phyloP scores from a whole-genome alignment of 345 rosid genomes.

The Psidium guajava region DNA sequence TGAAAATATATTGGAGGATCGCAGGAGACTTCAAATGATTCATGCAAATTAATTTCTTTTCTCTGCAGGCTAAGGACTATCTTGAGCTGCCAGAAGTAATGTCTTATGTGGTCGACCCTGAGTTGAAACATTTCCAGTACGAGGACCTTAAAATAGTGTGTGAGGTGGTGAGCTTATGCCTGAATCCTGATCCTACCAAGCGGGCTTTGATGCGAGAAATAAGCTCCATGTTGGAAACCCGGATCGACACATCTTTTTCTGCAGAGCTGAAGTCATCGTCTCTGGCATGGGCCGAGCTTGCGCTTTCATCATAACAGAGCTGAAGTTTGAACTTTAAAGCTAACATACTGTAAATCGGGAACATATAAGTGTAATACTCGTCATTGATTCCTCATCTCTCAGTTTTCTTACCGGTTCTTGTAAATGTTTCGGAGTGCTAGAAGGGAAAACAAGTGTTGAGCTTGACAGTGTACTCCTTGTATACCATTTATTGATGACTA shows the following conservation, averaged over 20 bases:
- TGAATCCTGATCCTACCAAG: slow-evolving; percentile 40
- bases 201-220: slow-evolving; percentile 65
- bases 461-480: slow-evolving; percentile 11
- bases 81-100: slow-evolving; percentile 71
- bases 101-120: slow-evolving; percentile 78
- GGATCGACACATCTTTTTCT: slow-evolving; percentile 61
- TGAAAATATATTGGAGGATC: not conserved
- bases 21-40: not conserved
- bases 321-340: slow-evolving; percentile 5
- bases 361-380: slow-evolving; percentile 3
- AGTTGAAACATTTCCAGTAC: slow-evolving; percentile 58
- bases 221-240: slow-evolving; percentile 44
- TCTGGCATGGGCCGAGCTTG: slow-evolving; percentile 97
- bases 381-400: not conserved
- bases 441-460: slow-evolving; percentile 10
- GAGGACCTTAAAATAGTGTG: slow-evolving; percentile 76
- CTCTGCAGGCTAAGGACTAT: slow-evolving; percentile 72
- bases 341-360: slow-evolving; percentile 34
- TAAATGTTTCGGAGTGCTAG: slow-evolving; percentile 26
- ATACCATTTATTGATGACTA: slow-evolving; percentile 17
- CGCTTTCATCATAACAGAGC: slow-evolving; percentile 52
- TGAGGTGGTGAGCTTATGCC: slow-evolving; percentile 63
- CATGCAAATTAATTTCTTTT: not conserved
- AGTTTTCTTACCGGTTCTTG: slow-evolving; percentile 7
- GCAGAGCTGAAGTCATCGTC: slow-evolving; percentile 73